Percentiles rank a stretch among this genome's conserved stretches.
Evolutionary conservation across 1,139 yeast genomes (phyloP).

Genomic region (Torulaspora globosa): DNA sequence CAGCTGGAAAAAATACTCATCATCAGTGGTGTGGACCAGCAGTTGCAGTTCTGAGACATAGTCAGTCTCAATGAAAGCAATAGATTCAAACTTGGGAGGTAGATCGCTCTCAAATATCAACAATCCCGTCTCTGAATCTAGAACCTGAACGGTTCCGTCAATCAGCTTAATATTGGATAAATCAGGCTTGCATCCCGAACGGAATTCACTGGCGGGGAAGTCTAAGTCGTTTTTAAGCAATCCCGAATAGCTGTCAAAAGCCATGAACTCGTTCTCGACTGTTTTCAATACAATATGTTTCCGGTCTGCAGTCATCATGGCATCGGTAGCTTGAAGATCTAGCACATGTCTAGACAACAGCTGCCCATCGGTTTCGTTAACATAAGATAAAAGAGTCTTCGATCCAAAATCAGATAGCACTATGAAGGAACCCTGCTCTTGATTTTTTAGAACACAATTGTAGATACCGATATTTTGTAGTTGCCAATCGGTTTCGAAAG

Average conservation of each 20-base stretch:
- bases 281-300: conserved; percentile 15
- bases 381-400: conserved; percentile 24
- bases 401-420: conserved; percentile 26
- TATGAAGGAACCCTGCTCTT: conserved; percentile 16
- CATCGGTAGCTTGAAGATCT: conserved; percentile 16
- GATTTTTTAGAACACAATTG: conserved; percentile 22
- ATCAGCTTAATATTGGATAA: conserved; percentile 8
- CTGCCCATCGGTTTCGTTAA: conserved; percentile 26
- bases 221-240: conserved; percentile 6
- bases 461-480: conserved; percentile 31
- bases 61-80: conserved; percentile 17
- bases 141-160: conserved; percentile 6
- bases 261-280: conserved; percentile 1
- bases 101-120: conserved; percentile 16
- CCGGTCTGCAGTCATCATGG: conserved; percentile 15
- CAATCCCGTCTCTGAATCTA: conserved; percentile 13
- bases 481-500: conserved; percentile 37
- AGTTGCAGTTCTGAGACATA: conserved; percentile 15
- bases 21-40: conserved; percentile 18
- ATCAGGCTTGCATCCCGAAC: conserved; percentile 18
- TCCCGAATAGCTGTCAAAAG: conserved; percentile 18
- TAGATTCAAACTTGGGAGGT: conserved; percentile 15
- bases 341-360: conserved; percentile 25
- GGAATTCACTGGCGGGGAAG: conserved; percentile 1
- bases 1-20: conserved; percentile 24